Percentiles rank a stretch among this genome's conserved stretches.
phyloP scores from a whole-genome alignment of 2,329 filamentous ascomycete species.

The Penicillium sp. region DNA sequence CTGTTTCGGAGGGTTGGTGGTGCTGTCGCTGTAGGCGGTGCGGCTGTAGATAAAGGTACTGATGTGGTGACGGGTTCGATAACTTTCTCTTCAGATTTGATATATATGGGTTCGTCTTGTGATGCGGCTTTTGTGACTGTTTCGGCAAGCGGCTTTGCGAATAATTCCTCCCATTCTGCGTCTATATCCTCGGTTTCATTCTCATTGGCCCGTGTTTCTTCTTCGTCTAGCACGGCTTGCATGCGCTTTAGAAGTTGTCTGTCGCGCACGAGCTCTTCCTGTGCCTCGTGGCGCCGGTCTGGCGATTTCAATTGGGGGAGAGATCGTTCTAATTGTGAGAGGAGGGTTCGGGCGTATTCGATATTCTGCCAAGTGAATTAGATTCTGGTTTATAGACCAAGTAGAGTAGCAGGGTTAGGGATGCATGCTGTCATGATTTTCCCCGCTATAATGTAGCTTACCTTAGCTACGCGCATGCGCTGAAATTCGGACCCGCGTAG shows the following conservation, averaged over 20 bases:
- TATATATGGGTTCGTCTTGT: not conserved
- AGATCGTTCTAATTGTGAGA: conserved; percentile 42
- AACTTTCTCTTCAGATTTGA: not conserved
- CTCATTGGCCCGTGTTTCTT: conserved; percentile 27
- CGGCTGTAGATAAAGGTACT: conserved; percentile 9
- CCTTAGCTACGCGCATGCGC: conserved; percentile 43
- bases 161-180: conserved; percentile 26
- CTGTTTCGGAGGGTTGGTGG: not conserved
- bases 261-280: conserved; percentile 42
- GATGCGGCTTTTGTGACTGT: conserved; percentile 2
- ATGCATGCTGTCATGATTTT: not conserved
- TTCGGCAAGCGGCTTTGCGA: conserved; percentile 26
- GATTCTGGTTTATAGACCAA: not conserved
- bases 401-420: not conserved
- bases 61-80: not conserved
- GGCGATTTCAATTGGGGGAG: conserved; percentile 42
- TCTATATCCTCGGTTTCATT: conserved; percentile 16
- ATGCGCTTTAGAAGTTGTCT: conserved; percentile 35
- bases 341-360: conserved; percentile 45
- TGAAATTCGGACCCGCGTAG: conserved; percentile 44
- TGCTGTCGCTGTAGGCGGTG: conserved; percentile 9
- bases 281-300: conserved; percentile 39
- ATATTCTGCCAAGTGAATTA: conserved; percentile 36
- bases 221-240: conserved; percentile 33
- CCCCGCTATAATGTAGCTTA: conserved; percentile 16